A percentile compares a stretch with the other conserved stretches of the same genome.
Conservation (phyloP, 176 grass and related monocot species). For the Aegilops longissima region DNA sequence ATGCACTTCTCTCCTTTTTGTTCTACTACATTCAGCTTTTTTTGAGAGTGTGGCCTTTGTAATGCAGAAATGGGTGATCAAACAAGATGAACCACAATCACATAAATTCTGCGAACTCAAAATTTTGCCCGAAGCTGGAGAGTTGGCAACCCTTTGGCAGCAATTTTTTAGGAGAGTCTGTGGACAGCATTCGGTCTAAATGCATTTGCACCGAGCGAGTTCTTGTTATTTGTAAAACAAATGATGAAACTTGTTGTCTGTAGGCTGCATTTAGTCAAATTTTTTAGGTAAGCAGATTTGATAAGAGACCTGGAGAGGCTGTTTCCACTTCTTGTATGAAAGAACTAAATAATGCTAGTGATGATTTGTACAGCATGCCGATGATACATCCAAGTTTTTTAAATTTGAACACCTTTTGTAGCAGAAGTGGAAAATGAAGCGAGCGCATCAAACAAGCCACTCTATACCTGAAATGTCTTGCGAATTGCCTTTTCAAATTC, state of each 20-base stretch:
- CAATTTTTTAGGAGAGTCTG: background rate
- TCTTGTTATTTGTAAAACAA: conserved; percentile 13
- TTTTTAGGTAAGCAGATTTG: conserved; percentile 32
- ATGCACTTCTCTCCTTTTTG: background rate
- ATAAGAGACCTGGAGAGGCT: background rate
- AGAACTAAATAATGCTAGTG: conserved; percentile 32
- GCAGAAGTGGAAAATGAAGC: background rate
- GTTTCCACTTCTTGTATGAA: conserved; percentile 19
- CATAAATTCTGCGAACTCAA: background rate
- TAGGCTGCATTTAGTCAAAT: conserved; percentile 30
- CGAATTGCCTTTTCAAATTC: background rate
- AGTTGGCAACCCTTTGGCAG: background rate
- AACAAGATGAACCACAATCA: background rate
- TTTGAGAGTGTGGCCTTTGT: background rate
- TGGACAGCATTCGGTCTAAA: background rate
- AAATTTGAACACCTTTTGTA: background rate
- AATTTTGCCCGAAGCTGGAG: conserved; percentile 9
- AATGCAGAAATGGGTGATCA: conserved; percentile 24
- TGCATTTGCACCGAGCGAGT: background rate
- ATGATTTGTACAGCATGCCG: conserved; percentile 42
- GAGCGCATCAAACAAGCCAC: background rate
- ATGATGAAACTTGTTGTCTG: background rate
- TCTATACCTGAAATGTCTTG: background rate
- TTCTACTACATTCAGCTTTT: background rate
- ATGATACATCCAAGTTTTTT: conserved; percentile 19